phyloP scores from a whole-genome alignment of 805 yeast species.

The Yarrowia sp. region DNA sequence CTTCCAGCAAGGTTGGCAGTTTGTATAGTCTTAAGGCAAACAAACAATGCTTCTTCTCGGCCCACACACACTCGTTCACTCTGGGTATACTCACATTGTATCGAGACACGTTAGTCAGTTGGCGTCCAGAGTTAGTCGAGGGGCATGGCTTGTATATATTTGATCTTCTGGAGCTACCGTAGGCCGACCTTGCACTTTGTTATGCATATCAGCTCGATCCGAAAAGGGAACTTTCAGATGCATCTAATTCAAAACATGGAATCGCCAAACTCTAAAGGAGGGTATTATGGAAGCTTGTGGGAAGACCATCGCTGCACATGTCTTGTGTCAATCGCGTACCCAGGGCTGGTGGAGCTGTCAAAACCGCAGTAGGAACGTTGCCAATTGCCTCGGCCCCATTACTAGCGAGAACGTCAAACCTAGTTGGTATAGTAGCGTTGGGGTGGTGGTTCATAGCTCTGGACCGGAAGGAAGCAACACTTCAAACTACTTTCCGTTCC shows the following conservation, averaged over 20 bases:
- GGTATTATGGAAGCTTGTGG: slow-evolving; percentile 3
- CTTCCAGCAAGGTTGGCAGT: slow-evolving; percentile 4
- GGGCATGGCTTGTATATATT: slow-evolving; percentile 2
- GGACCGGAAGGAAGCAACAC: slow-evolving; percentile 3
- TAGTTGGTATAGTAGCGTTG: not conserved
- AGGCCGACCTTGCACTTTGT: not conserved
- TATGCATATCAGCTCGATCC: slow-evolving; percentile 23
- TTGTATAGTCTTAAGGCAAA: not conserved
- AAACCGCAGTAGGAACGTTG: not conserved
- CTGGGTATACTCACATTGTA: slow-evolving; percentile 7
- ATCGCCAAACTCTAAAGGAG: not conserved
- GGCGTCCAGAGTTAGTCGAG: not conserved
- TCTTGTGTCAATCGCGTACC: not conserved
- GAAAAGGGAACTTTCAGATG: slow-evolving; percentile 19
- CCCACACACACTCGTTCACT: not conserved
- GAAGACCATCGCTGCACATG: not conserved
- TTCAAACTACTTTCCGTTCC: slow-evolving; percentile 7
- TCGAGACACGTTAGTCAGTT: not conserved
- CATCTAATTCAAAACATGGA: slow-evolving; percentile 6
- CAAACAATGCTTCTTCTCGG: not conserved
- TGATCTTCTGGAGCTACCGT: not conserved
- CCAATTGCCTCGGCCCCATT: not conserved
- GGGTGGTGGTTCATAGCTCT: too few species aligned
- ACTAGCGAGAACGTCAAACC: not conserved
- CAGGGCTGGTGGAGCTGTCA: not conserved